Percentiles rank a stretch among this genome's conserved stretches.
Conservation (phyloP, 2,329 filamentous ascomycete genomes). For the Paecilomyces fulvus region DNA sequence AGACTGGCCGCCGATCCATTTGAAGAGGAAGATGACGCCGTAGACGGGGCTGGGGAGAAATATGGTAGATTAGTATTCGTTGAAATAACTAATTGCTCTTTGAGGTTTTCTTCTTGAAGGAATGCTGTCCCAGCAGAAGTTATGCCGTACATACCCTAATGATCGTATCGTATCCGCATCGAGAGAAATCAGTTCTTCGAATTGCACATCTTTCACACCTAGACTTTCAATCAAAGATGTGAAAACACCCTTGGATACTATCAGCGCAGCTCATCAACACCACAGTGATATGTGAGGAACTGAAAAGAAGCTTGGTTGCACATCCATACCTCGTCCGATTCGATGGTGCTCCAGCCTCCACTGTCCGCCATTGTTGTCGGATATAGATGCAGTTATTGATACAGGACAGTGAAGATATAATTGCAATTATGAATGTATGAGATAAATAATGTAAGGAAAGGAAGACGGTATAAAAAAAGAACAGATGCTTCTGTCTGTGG, state of each 20-base stretch:
- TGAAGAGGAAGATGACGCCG: slow-evolving; percentile 98
- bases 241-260: slow-evolving; percentile 67
- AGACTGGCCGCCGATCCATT: slow-evolving; percentile 56
- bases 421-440: background rate
- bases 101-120: background rate
- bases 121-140: background rate
- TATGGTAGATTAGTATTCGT: background rate
- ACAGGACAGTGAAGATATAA: background rate
- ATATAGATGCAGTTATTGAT: background rate
- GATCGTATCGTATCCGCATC: slow-evolving; percentile 55
- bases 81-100: background rate
- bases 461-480: background rate
- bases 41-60: slow-evolving; percentile 64
- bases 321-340: slow-evolving; percentile 76
- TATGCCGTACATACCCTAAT: slow-evolving; percentile 27
- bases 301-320: background rate
- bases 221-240: slow-evolving; percentile 90
- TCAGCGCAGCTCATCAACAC: background rate
- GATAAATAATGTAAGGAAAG: background rate
- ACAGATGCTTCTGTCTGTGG: background rate
- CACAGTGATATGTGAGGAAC: background rate
- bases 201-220: slow-evolving; percentile 88
- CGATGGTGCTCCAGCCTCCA: slow-evolving; percentile 90
- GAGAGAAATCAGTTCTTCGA: slow-evolving; percentile 88
- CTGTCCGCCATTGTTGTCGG: slow-evolving; percentile 53